Conservation (phyloP, 2,329 filamentous ascomycete genomes). For the Diaporthe velutina region DNA sequence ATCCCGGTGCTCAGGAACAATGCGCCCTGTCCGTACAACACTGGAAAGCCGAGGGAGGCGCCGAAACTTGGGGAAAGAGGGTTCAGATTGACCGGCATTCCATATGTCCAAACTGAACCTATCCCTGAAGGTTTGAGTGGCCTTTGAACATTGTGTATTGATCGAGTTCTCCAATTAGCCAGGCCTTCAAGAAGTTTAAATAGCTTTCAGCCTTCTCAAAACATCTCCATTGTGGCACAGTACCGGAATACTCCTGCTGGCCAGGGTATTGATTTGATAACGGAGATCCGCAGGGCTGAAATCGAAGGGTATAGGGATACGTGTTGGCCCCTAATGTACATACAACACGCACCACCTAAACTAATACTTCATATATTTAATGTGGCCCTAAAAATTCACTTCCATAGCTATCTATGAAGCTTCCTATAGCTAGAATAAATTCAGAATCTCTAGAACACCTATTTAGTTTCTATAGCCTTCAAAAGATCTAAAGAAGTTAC, state of each 20-base stretch:
- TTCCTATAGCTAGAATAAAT: neutral
- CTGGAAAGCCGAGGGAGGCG: neutral
- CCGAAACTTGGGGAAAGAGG: neutral
- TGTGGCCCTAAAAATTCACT: too few species aligned
- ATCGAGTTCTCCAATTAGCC: neutral
- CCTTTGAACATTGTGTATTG: neutral
- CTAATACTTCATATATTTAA: too few species aligned
- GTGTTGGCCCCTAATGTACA: too few species aligned
- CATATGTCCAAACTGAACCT: neutral
- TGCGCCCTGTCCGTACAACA: neutral
- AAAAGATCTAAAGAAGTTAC: neutral
- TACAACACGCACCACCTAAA: too few species aligned
- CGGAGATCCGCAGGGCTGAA: too few species aligned
- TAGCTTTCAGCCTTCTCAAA: neutral
- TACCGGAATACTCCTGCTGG: neutral
- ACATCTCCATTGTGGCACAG: accelerated
- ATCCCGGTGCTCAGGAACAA: neutral
- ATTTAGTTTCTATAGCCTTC: neutral
- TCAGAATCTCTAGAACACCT: neutral
- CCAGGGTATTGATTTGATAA: accelerated
- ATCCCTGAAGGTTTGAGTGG: neutral
- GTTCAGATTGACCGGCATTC: neutral
- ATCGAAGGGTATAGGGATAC: too few species aligned
- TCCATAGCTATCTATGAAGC: too few species aligned
- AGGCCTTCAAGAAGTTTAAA: neutral